Percentiles rank a stretch among this genome's conserved stretches.
phyloP scores from a whole-genome alignment of 2,329 filamentous ascomycete species.

The Neofusicoccum parvum region DNA sequence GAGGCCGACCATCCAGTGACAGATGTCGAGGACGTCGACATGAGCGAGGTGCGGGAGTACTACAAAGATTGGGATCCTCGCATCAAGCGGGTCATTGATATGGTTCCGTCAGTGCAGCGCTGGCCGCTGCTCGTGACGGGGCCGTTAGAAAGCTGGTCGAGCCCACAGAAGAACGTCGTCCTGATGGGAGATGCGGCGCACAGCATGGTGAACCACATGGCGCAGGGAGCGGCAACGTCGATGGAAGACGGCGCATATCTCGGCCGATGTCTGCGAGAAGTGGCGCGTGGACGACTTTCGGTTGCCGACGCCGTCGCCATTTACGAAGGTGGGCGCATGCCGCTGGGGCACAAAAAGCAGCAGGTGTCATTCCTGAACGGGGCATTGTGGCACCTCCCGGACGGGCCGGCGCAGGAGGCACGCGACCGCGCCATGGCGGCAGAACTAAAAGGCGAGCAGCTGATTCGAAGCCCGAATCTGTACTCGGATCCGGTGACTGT shows the following conservation, averaged over 20 bases:
- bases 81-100: slow-evolving; percentile 46
- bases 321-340: slow-evolving; percentile 47
- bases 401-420: slow-evolving; percentile 37
- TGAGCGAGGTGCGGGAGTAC: slow-evolving; percentile 46
- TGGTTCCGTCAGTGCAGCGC: slow-evolving; percentile 40
- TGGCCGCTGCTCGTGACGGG: slow-evolving; percentile 51
- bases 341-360: slow-evolving; percentile 46
- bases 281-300: slow-evolving; percentile 37
- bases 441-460: slow-evolving; percentile 39
- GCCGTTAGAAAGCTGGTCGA: slow-evolving; percentile 46
- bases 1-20: slow-evolving; percentile 41
- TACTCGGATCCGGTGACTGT: slow-evolving; percentile 43
- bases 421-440: slow-evolving; percentile 41
- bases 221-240: slow-evolving; percentile 48
- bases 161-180: slow-evolving; percentile 44
- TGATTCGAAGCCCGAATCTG: slow-evolving; percentile 42
- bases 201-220: slow-evolving; percentile 48
- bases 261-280: slow-evolving; percentile 39
- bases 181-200: slow-evolving; percentile 50
- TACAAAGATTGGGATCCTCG: slow-evolving; percentile 51
- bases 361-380: slow-evolving; percentile 46
- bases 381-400: slow-evolving; percentile 40
- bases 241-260: slow-evolving; percentile 51
- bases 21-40: slow-evolving; percentile 41
- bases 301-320: slow-evolving; percentile 40